Base-by-base conservation (phyloP, 176 grass and related monocot genomes). In the Oryza meyeriana region DNA sequence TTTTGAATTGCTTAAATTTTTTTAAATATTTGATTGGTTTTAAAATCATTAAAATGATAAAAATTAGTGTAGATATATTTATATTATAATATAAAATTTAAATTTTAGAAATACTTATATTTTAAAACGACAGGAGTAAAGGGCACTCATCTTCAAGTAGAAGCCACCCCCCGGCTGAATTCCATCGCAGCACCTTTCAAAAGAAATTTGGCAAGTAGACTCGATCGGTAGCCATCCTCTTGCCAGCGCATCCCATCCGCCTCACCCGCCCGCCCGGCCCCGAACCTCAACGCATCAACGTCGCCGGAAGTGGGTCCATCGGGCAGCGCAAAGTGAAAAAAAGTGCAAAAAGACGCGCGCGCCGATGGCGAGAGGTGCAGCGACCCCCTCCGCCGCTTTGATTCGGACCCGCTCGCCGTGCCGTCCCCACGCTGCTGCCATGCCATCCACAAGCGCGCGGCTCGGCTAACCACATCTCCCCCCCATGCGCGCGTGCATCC, bases 231-330 rank as follows among this genome's bases (percentile, higher is more conserved):
- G 18, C 52, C 18, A 24, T 24, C 52, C 1, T 24, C 3, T 20
- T 52, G 48, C 52, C 7, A 22, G 52, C 8, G 52, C 6, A 58
- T 24, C 52, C 18, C 18, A 52, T 52, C 48, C 9, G 52, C 20
- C 52, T 24, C 20, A 6, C 18, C 50, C 50, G 50, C 4, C 14
- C 4, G 47, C 20, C 52, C 52, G 22, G 52, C 22, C 18, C 20
- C 33, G 38, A 65, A 5, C 80, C 58, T 75, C 73, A 77, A 28
- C 36, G 74, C 24, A 61, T 78, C 83, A 62, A 68, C 82, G 50
- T 62, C 74, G 74, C 25, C 75, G 29, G 65, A 77, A 62, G 64
- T 27, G 41, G 41, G 42, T 48, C 41, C 42, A 72, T 48, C 41
- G 30, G 7, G 16, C 16, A 14, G 40, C 8, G 41, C 69, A 27